phyloP scores from a whole-genome alignment of 345 rosid genomes.

The Acer negundo region DNA sequence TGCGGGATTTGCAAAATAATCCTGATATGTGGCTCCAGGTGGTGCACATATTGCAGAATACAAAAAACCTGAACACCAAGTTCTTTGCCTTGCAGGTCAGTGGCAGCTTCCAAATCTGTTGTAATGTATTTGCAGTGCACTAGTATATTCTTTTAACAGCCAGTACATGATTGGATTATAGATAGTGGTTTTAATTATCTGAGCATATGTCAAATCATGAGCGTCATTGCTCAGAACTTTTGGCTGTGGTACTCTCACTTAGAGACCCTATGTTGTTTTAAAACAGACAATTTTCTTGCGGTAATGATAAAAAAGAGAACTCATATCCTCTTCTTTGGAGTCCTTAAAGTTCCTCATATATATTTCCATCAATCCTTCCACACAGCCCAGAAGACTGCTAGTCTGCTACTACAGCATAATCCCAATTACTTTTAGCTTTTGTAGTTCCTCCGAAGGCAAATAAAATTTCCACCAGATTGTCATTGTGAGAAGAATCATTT shows the following conservation, averaged over 20 bases:
- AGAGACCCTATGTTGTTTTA: no score
- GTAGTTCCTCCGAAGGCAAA: no score
- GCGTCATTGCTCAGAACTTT: neutral
- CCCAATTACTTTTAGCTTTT: no score
- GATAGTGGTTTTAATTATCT: neutral
- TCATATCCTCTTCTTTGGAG: no score
- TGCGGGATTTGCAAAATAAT: conserved; percentile 95
- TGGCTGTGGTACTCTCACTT: neutral
- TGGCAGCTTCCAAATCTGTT: neutral
- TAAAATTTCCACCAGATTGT: no score
- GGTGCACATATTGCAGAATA: conserved; percentile 79
- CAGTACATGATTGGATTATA: neutral
- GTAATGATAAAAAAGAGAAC: neutral
- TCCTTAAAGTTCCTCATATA: no score
- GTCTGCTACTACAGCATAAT: no score
- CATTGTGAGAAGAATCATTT: no score
- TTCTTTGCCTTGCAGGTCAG: conserved; percentile 95
- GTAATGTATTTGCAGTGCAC: neutral
- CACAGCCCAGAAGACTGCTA: no score
- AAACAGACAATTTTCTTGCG: neutral
- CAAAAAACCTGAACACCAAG: conserved; percentile 88
- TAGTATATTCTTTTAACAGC: neutral
- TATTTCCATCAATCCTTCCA: no score
- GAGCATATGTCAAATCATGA: neutral
- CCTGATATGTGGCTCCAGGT: conserved; percentile 99